phyloP scores from a whole-genome alignment of 495 filamentous ascomycete genomes.

The Penicillium roqueforti region DNA sequence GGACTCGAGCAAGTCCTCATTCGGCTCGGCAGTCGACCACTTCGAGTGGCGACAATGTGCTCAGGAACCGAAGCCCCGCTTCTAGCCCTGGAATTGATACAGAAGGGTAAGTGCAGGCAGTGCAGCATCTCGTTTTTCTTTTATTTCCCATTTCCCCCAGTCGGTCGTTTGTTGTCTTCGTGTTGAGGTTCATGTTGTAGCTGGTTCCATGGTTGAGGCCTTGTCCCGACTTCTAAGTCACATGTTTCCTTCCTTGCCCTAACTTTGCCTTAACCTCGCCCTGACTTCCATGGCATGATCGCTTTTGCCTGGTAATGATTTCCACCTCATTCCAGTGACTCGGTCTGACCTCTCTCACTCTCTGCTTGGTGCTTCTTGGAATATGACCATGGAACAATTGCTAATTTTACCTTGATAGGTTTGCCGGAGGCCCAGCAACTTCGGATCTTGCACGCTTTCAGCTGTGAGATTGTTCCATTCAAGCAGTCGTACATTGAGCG shows the following conservation, averaged over 20 bases:
- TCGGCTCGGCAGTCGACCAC: constrained; percentile 34
- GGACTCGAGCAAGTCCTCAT: constrained; percentile 35
- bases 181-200: neutral
- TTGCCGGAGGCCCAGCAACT: constrained; percentile 9
- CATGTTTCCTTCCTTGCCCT: constrained; percentile 1
- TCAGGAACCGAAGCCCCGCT: constrained; percentile 81
- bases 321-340: too few species aligned
- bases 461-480: constrained; percentile 71
- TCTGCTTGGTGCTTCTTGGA: neutral
- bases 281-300: neutral
- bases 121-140: neutral
- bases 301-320: neutral
- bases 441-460: constrained; percentile 61
- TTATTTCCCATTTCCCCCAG: neutral
- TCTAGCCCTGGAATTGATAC: constrained; percentile 56
- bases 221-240: neutral
- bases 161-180: neutral
- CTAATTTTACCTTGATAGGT: constrained; percentile 17
- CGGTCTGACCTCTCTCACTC: neutral
- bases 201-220: neutral
- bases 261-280: neutral
- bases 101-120: constrained; percentile 36
- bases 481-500: constrained; percentile 80
- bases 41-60: constrained; percentile 73
- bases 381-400: neutral